Evolutionary conservation across 805 yeast species (phyloP), one percentile per base, ranked within the genome.

Genomic region (Zygosaccharomyces gambellarensis): DNA sequence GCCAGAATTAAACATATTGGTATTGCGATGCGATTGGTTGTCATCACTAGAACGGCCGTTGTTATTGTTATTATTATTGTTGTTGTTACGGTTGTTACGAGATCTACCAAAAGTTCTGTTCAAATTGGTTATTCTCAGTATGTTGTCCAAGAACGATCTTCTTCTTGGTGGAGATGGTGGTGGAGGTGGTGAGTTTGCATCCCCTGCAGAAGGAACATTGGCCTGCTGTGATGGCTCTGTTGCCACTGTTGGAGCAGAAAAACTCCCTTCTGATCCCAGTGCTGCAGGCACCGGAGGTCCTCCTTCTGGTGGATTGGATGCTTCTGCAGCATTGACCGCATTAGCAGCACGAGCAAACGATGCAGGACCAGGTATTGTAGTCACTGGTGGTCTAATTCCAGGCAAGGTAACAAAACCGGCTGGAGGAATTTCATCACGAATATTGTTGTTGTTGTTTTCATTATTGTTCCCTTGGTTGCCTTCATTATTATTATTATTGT

Each of bases 1-100:
- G 22, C 71, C 71, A 4, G 62, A 50, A 47, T 55, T 60, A 38
- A 66, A 66, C 46, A 63, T 43, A 30, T 45, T 46, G 27, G 41
- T 31, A 25, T 45, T 46, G 3, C 31, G 22, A 21, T 39, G 28
- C 11, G 47, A 41, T 4, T 21, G 38, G 32, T 39, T n/a, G 21
- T 12, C 40, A 8, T 45, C 27, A 9, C 21, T 27, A 21, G 46
- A 11, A 40, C 22, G n/a, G 32, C 9, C 30, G 21, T 11, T 39
- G 22, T 19, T 34, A 25, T 32, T 21, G 28, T 32, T 39, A 32
- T 30, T 36, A 21, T 29, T 34, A 10, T 14, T 46, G 31, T 43
- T 34, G 27, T 29, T 47, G 19, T 34, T 39, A 27, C 36, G 45
- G 31, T 34, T 42, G 9, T 43, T 31, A 34, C 54, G 50, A 23